Base-by-base conservation (phyloP, 2,329 filamentous ascomycete species). In the Trichophyton benhamiae region DNA sequence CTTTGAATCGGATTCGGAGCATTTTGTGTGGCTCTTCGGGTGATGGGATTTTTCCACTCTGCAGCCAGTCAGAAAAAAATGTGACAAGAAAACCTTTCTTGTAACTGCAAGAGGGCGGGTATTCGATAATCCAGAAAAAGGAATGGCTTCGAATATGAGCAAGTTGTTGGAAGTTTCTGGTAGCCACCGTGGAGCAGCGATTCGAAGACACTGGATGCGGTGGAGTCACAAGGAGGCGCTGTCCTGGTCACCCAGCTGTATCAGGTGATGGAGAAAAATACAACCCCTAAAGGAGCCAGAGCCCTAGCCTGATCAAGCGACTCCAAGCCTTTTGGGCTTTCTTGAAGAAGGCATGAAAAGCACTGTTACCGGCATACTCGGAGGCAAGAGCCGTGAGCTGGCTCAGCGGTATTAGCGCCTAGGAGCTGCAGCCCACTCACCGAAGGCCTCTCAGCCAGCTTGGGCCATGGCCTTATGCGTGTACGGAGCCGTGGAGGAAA, bases 251-350 rank as follows among this genome's bases (percentile, higher is more conserved):
- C 27, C 52, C 46, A 52, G 52, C 20, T 33, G 25, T 30, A 55
- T 55, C 52, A 55, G 52, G 52, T 55, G 52, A 55, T 55, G 52
- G 27, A 55, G 33, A 55, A 55, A 55, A 55, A 55, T 55, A 55
- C 30, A 55, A 1, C 7, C 49, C 13, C 52, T 33, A 55, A 36
- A 55, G 52, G 52, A 36, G 52, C 52, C 52, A 55, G 52, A 36
- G 52, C 52, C 27, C 52, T 55, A 55, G 27, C 52, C 52, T 55
- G 52, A 55, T 33, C 25, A 9, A 55, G 52, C 30, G 11, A 15
- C 27, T 55, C 52, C 52, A 55, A 36, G 41, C n/a, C 15, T 44
- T 44, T 44, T n/a, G 41, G 41, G n/a, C 41, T 44, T n/a, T 17
- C n/a, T 17, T n/a, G 15, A 7, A n/a, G 41, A n/a, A 5, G 15